These are phyloP conservation scores for Auriscalpium microsporum DNA, from an alignment of 768 basidiomycete genomes.

Conservation along the genomic window DNA sequence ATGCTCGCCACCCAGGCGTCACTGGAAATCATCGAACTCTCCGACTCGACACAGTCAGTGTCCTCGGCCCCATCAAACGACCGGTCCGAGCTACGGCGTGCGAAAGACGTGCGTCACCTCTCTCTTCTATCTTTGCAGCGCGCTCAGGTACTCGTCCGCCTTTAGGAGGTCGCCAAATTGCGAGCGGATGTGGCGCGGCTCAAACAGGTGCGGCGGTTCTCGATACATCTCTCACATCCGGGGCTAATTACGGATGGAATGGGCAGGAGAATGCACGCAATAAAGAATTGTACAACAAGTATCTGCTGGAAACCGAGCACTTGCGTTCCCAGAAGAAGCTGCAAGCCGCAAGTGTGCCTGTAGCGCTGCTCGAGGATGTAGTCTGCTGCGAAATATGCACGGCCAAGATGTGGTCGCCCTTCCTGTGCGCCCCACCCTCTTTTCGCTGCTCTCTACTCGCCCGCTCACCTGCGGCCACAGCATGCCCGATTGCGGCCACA, in stretches of 20 bases:
- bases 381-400: slow-evolving; percentile 61
- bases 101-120: not conserved
- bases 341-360: not conserved
- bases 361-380: slow-evolving; percentile 36
- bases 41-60: not conserved
- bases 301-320: not conserved
- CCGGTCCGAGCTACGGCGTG: not conserved
- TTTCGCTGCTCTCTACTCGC: not conserved
- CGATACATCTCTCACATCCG: not conserved
- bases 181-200: not conserved
- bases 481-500: slow-evolving; percentile 57
- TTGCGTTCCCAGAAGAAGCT: not conserved
- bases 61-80: not conserved
- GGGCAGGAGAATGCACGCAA: not conserved
- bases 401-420: slow-evolving; percentile 56
- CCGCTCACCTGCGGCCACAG: slow-evolving; percentile 26
- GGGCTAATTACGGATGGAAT: not conserved
- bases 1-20: not conserved
- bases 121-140: too few species aligned
- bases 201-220: not conserved
- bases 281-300: not conserved
- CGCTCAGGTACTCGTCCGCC: too few species aligned
- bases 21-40: not conserved
- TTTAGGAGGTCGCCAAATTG: not conserved
- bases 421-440: slow-evolving; percentile 36